phyloP scores from a whole-genome alignment of 2,329 filamentous ascomycete genomes.

The Neurospora crassa region DNA sequence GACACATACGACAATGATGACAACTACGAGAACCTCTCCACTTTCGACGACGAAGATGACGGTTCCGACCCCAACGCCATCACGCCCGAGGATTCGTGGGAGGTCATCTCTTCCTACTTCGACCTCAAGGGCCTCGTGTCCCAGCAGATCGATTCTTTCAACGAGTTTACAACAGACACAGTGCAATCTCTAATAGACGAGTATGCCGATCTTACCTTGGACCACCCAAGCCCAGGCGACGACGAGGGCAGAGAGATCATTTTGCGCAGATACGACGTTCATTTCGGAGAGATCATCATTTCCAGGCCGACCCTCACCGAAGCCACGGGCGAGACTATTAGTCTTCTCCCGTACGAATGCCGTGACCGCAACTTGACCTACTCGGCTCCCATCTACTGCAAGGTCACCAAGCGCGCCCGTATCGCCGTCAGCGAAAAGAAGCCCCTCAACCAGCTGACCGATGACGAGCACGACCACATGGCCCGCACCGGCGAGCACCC shows the following conservation, averaged over 20 bases:
- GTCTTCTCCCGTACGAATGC: conserved; percentile 87
- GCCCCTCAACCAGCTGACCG: conserved; percentile 57
- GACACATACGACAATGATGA: conserved; percentile 39
- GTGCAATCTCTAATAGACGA: conserved; percentile 93
- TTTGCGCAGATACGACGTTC: conserved; percentile 87
- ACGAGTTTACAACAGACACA: conserved; percentile 89
- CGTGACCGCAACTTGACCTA: conserved; percentile 94
- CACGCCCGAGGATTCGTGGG: conserved; percentile 97
- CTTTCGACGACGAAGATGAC: conserved; percentile 60
- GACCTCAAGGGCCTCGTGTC: conserved; percentile 92
- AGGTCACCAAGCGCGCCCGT: conserved; percentile 76
- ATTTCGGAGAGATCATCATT: conserved; percentile 83
- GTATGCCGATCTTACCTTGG: conserved; percentile 83
- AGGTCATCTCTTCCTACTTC: conserved; percentile 94
- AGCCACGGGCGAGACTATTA: conserved; percentile 77
- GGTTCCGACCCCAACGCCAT: conserved; percentile 62
- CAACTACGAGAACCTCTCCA: conserved; percentile 38
- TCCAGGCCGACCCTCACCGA: conserved; percentile 87
- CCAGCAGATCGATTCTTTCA: conserved; percentile 96
- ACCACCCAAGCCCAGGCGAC: conserved; percentile 76
- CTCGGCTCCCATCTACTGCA: conserved; percentile 80
- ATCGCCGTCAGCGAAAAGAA: conserved; percentile 70
- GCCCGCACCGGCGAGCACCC: conserved; percentile 46
- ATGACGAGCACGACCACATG: conserved; percentile 48
- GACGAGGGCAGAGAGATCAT: conserved; percentile 71